phyloP scores from a whole-genome alignment of 345 rosid genomes.

The Salix suchowensis region DNA sequence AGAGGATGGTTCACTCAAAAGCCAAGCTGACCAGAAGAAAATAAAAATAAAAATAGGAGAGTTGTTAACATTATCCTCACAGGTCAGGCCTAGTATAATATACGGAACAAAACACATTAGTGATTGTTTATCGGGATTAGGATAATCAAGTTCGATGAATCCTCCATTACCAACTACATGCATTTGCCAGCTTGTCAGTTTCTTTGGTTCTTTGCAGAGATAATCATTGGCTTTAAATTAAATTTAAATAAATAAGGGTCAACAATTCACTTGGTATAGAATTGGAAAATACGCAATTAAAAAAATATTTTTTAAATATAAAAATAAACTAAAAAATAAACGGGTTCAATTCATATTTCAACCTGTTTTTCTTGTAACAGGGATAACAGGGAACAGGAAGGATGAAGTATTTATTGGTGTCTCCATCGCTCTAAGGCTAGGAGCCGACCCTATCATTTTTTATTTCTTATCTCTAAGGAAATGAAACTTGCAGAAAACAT shows the following conservation, averaged over 20 bases:
- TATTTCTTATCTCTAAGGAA: not conserved
- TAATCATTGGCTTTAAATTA: slow-evolving; percentile 2
- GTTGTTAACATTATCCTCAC: not conserved
- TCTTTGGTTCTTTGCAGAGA: not conserved
- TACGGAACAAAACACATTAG: not conserved
- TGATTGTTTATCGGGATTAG: not conserved
- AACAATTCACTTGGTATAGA: not conserved
- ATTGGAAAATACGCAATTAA: not conserved
- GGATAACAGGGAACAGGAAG: not conserved
- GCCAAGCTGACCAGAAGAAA: too few relatives aligned
- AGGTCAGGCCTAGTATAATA: too few relatives aligned
- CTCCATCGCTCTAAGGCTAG: not conserved
- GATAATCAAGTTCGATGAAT: not conserved
- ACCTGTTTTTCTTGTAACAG: not conserved
- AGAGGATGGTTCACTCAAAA: too few relatives aligned
- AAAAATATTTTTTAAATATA: too few relatives aligned
- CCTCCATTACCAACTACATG: not conserved
- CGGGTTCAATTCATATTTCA: too few relatives aligned
- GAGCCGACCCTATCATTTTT: not conserved
- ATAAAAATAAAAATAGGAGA: not conserved
- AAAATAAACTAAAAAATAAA: too few relatives aligned
- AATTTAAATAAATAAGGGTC: not conserved
- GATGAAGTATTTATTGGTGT: not conserved
- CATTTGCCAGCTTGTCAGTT: slow-evolving; percentile 4
- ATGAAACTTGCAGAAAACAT: not conserved